Evolutionary conservation across 2,329 filamentous ascomycete species (phyloP), one percentile per base, ranked within the genome.

Genomic region (Hypoxylon sp.): DNA sequence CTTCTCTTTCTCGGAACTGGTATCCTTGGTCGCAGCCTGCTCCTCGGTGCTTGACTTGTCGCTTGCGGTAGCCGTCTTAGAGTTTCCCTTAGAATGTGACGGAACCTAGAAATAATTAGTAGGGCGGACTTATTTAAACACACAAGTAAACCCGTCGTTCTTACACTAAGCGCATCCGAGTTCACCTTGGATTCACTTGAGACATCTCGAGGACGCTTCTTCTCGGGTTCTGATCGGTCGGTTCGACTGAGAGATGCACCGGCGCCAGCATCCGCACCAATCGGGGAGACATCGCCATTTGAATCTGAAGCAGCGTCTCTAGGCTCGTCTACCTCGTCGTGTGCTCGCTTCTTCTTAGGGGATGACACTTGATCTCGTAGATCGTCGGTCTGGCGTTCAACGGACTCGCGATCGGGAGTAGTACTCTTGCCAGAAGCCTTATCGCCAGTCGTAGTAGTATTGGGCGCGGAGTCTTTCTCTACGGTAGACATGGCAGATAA

Each of bases 271-370:
- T 80, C 82, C 66, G 75, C 77, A 69, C 83, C 84, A 68, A 82
- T 83, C 28, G 80, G 78, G 34, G 79, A 76, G 62, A 79, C 76
- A 49, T 78, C 79, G 60, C 77, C 76, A 60, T 79, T 79, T 19
- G 73, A 70, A 36, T 80, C 78, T 38, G 80, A 77, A 4, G 77
- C 61, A 5, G 67, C 66, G 41, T 82, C 82, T 72, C 80, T 82
- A 53, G 80, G 78, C 51, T 84, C 81, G 28, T 89, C 88, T 14
- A 89, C 79, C 76, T 89, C 83, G 69, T 88, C 87, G 70, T 87
- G 86, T 28, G 83, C 85, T 70, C 89, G 84, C 81, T 90, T 91
- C 83, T 90, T 91, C 81, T 90, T 90, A 30, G 89, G 89, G 11
- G 87, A 90, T 19, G 83, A 81, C 48, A 88, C 75, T 63, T 84